Percentiles rank a stretch among this genome's conserved stretches.
phyloP scores from a whole-genome alignment of 2,329 filamentous ascomycete genomes.

The Leptographium flavum region DNA sequence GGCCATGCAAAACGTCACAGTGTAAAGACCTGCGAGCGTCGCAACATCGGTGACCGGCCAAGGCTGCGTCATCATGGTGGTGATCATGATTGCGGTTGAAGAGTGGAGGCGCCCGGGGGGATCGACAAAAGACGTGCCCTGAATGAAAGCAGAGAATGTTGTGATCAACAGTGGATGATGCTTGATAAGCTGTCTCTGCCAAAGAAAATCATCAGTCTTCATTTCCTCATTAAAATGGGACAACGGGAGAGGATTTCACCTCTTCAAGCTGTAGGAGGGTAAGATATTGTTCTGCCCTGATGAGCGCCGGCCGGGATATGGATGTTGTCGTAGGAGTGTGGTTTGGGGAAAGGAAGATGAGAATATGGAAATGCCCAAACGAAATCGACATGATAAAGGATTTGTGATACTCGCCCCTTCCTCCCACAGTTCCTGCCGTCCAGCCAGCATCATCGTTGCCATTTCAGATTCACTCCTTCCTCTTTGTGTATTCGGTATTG shows the following conservation, averaged over 20 bases:
- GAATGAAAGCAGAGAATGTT: not conserved
- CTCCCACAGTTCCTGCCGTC: not conserved
- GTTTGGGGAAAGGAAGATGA: not conserved
- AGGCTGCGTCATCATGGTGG: not conserved
- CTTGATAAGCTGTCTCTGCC: not conserved
- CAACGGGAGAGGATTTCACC: not conserved
- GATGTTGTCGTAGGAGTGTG: not conserved
- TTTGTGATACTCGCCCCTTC: not conserved
- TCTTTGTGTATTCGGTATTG: too few relatives aligned
- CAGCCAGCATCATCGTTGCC: too few relatives aligned
- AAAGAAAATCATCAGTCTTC: not conserved
- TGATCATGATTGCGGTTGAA: not conserved
- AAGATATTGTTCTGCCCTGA: not conserved
- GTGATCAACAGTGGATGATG: not conserved
- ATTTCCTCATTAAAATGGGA: not conserved
- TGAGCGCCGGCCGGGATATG: not conserved
- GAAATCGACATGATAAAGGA: too few relatives aligned
- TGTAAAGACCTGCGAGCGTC: not conserved
- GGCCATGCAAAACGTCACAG: not conserved
- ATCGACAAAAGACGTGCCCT: not conserved
- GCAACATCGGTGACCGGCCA: constrained; percentile 1
- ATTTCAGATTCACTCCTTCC: too few relatives aligned
- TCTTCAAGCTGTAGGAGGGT: not conserved
- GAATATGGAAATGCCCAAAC: not conserved
- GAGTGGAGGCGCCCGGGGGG: not conserved